Evolutionary conservation across 1,284 basidiomycete genomes (phyloP), one percentile per base, ranked within the genome.

Genomic region (Trichosporon sp.): DNA sequence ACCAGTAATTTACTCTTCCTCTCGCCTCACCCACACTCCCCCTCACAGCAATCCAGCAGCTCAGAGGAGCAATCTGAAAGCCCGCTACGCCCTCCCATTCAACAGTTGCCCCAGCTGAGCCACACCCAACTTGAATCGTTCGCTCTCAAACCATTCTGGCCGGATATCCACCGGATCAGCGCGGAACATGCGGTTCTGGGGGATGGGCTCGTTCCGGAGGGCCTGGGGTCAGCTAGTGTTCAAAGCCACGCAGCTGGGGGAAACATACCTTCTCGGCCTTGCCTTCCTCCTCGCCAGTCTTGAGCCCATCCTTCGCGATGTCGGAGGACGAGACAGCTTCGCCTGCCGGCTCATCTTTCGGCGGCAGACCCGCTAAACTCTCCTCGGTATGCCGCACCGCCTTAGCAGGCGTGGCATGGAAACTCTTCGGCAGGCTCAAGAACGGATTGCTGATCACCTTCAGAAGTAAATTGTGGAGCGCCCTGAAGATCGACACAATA

Each of bases 401-500:
- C 51, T 40, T 12, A 8, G 70, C 56, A 4, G 65, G 66, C 37
- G 46, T 59, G 38, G 79, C 80, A 8, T 67, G 65, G 68, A 83
- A 81, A 7, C 73, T 72, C 8, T 70, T 37, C 7, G 80, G 75
- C 7, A 82, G 76, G 21, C 77, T 76, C 8, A 79, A 68, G 77
- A 84, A 84, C 8, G 83, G 83, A 70, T 84, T 83, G 65, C 80
- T 68, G 0, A 75, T 68, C 1, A 79, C 76, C 46, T 71, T 72
- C 7, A 81, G 77, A 31, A 84, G 66, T 46, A 84, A 75, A n/a
- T 83, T 78, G 74, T 84, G 83, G 5, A 84, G 77, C 35, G 82
- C 81, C 32, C 81, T 73, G 73, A 82, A 84, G 54, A 84, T 80
- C 77, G 82, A 76, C n/a, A 84, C 77, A 16, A 83, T 78, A 71